phyloP scores from a whole-genome alignment of 768 basidiomycete genomes.

The Tricholoma furcatifolium region DNA sequence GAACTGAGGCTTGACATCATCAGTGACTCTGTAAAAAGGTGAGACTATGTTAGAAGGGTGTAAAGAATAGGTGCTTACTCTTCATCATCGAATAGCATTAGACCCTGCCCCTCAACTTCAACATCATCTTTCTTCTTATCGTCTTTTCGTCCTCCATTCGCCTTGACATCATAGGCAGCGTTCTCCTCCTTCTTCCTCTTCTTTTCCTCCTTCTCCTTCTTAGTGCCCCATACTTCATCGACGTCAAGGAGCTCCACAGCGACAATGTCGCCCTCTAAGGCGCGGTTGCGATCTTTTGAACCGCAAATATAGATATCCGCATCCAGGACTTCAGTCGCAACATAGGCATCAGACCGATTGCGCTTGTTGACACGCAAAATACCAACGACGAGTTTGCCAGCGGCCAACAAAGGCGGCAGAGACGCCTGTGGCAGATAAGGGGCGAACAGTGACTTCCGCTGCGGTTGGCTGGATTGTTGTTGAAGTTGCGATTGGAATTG shows the following conservation, averaged over 20 bases:
- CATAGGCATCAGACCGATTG: constrained; percentile 97
- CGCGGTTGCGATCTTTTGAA: constrained; percentile 97
- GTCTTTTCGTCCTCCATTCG: constrained; percentile 75
- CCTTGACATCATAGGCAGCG: constrained; percentile 86
- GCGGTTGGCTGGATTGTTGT: constrained; percentile 88
- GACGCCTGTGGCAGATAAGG: constrained; percentile 98
- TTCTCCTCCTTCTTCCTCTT: constrained; percentile 99
- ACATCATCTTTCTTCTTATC: constrained; percentile 99
- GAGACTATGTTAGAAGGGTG: not conserved
- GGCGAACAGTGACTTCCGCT: constrained; percentile 97
- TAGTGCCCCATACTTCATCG: constrained; percentile 97
- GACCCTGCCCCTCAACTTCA: constrained; percentile 97
- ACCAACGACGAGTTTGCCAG: constrained; percentile 97
- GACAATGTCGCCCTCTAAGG: constrained; percentile 97
- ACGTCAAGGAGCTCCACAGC: constrained; percentile 97
- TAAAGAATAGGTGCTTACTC: constrained; percentile 51
- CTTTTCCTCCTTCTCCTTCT: constrained; percentile 99
- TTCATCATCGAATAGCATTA: constrained; percentile 97
- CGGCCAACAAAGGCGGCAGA: constrained; percentile 91
- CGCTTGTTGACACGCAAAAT: constrained; percentile 97
- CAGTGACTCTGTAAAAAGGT: constrained; percentile 68
- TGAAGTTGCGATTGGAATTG: constrained; percentile 96
- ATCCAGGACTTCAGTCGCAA: constrained; percentile 96
- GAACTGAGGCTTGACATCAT: constrained; percentile 97
- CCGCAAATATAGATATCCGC: constrained; percentile 99